phyloP scores from a whole-genome alignment of 306 rosid genomes.

The Acacia melanoxylon region DNA sequence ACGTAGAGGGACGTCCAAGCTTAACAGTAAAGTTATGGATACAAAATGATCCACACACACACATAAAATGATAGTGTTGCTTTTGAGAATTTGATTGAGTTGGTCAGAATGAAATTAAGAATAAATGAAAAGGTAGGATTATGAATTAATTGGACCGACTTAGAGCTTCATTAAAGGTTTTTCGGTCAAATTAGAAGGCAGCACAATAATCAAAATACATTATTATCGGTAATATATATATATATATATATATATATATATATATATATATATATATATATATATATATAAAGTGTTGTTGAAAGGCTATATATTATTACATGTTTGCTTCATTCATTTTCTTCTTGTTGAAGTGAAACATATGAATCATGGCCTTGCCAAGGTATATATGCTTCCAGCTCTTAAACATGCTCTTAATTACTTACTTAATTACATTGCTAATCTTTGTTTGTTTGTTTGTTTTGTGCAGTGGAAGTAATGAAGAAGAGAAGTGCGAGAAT shows the following conservation, averaged over 20 bases:
- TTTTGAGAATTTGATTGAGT: background rate
- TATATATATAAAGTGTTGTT: background rate
- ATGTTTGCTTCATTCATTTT: background rate
- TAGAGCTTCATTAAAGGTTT: background rate
- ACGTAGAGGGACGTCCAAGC: background rate
- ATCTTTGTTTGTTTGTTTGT: too few relatives aligned
- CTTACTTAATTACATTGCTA: too few relatives aligned
- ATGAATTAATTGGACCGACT: slow-evolving; percentile 34
- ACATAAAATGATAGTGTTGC: background rate
- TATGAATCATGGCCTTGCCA: background rate
- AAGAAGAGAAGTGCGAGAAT: slow-evolving; percentile 31
- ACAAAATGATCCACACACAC: background rate
- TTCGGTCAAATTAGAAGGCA: background rate
- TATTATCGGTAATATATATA: background rate
- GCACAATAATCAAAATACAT: background rate
- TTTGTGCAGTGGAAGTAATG: slow-evolving; percentile 8
- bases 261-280: background rate
- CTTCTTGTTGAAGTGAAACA: background rate
- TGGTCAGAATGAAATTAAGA: background rate
- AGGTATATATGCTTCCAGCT: background rate
- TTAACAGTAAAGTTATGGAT: background rate
- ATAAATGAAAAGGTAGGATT: background rate
- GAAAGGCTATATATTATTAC: background rate
- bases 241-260: background rate
- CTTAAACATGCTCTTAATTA: background rate